Evolutionary conservation across 208 protist genomes (phyloP), one percentile per base, ranked within the genome.

Genomic region (Phytomonas francai): DNA sequence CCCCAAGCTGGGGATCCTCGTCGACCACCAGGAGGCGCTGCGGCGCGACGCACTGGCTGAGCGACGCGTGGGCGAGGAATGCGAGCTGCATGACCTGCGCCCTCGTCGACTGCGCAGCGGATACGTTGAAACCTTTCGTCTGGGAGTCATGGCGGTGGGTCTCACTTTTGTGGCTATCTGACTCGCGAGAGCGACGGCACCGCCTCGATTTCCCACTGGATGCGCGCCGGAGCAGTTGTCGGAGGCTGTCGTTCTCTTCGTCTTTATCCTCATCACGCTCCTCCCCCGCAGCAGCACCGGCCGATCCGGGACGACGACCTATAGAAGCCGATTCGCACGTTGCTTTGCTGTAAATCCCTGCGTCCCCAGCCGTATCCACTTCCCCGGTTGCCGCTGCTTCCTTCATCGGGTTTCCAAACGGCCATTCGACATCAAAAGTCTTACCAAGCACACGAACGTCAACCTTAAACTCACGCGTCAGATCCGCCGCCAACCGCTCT

Each of bases 381-480:
- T 45, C 19, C 39, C 39, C 11, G 8, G 73, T 7, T 30, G 25
- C 25, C 64, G 0, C 30, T 56, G 5, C 22, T 62, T 22, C 34
- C 45, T 31, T 65, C 19, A 9, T 0, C 25, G 8, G 58, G 27
- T 5, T 25, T 22, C 58, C 30, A 31, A 61, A 58, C 42, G 76
- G 76, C 76, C 72, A 78, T 51, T 59, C 61, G n/a, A 84, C 76
- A 0, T 80, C 16, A 76, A 93, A 93, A 27, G 58, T 77, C 2
- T 71, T 71, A 0, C 84, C 87, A 16, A 93, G 62, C 27, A 93
- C 88, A 22, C 81, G 80, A 30, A 93, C 81, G 51, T 88, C 78
- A 11, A 93, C 63, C 58, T 89, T 81, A 57, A 93, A 88, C 49
- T 90, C 81, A 4, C 73, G 77, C 22, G 80, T 85, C 39, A 94